Base-by-base conservation (phyloP, 2,329 filamentous ascomycete species). In the Drechslera avenae region DNA sequence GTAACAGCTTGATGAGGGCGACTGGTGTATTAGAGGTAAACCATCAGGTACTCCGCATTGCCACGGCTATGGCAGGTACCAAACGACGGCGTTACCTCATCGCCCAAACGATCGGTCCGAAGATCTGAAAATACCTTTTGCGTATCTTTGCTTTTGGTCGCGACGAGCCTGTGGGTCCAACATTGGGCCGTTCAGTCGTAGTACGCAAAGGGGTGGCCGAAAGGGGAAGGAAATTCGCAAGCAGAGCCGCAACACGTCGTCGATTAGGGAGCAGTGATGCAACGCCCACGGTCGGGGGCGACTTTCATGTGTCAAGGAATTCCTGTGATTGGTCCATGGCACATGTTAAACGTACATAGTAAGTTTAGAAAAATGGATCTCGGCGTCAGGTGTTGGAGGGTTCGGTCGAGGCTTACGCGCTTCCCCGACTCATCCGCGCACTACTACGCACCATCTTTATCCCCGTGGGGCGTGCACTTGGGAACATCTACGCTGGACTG, bases 401-500 rank as follows among this genome's bases (percentile, higher is more conserved):
- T 28, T 28, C 26, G 26, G 26, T 28, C 26, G 26, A 21, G 23
- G 18, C 13, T 17, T 13, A 37, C 48, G 35, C 48, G 33, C 37
- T 26, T 35, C 49, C 49, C 49, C 49, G 39, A 30, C 49, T 43
- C 49, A 40, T 48, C 41, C 32, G 18, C 36, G 39, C 39, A 32
- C 26, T 28, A 28, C 26, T 13, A 28, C 9, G 10, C 26, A 28
- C 26, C 4, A 28, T 28, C 7, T 28, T 28, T 33, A 40, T 42
- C 49, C 49, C 49, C 44, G 35, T 43, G 49, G 49, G 49, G 49
- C 49, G 37, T 50, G 35, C 41, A 32, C 40, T 17, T 17, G 18
- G 34, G 12, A 56, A 52, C n/a, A n/a, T n/a, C n/a, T 6, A 46
- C 51, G 10, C 33, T 45, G 33, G 46, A 42, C 3, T 59, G 54